phyloP scores from a whole-genome alignment of 2,329 filamentous ascomycete species.

The Trichoderma sp. region DNA sequence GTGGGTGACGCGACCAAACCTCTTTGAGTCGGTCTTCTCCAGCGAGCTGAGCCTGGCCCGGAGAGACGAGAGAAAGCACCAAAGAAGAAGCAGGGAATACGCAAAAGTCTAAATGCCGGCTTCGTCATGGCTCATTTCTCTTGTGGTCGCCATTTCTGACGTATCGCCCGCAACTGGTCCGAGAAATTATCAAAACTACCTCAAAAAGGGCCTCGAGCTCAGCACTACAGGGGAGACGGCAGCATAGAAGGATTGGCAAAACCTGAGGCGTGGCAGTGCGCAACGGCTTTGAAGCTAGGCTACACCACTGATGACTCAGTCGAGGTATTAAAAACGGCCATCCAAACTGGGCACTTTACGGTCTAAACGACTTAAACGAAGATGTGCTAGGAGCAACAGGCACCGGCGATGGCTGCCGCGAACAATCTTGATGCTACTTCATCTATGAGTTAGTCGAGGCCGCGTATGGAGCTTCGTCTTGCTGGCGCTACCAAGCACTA shows the following conservation, averaged over 20 bases:
- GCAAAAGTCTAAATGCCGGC: slow-evolving; percentile 15
- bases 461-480: slow-evolving; percentile 7
- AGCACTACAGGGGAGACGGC: background rate
- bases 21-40: slow-evolving; percentile 1
- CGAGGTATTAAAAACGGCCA: background rate
- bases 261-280: slow-evolving; percentile 23
- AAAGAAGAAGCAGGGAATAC: background rate
- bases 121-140: slow-evolving; percentile 19
- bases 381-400: slow-evolving; percentile 1
- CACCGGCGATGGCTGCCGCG: background rate
- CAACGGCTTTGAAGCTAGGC: slow-evolving; percentile 23
- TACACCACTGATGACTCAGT: slow-evolving; percentile 24
- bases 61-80: background rate
- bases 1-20: slow-evolving; percentile 3
- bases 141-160: slow-evolving; percentile 1
- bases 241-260: slow-evolving; percentile 6
- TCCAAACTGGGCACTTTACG: background rate
- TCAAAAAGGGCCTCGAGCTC: slow-evolving; percentile 3
- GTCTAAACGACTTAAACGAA: background rate
- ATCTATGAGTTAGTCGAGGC: background rate
- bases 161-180: background rate
- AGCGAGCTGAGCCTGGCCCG: background rate
- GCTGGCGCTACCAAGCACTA: background rate
- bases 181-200: slow-evolving; percentile 16
- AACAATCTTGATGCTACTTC: background rate